phyloP scores from a whole-genome alignment of 1,139 yeast genomes.

The Kodamaea sp. region DNA sequence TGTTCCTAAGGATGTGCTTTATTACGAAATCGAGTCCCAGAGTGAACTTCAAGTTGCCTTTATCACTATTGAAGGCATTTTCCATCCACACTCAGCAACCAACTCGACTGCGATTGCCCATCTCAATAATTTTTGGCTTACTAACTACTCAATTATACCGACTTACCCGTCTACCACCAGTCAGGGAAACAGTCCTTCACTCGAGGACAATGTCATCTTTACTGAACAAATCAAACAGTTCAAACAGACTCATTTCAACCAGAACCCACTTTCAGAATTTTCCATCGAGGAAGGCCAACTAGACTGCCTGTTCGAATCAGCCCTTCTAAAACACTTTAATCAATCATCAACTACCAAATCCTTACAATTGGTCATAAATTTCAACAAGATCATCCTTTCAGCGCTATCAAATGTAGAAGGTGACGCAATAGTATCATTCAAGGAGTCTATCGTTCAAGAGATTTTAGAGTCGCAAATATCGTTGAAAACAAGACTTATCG shows the following conservation, averaged over 20 bases:
- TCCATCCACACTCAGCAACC: not conserved
- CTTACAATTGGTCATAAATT: conserved; percentile 30
- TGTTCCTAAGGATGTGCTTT: conserved; percentile 30
- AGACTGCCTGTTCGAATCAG: conserved; percentile 9
- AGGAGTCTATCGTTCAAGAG: not conserved
- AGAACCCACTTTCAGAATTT: conserved; percentile 1
- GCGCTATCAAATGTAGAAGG: conserved; percentile 12
- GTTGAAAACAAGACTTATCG: conserved; percentile 21
- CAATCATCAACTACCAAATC: conserved; percentile 19
- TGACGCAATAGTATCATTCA: not conserved
- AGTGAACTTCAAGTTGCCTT: conserved; percentile 25
- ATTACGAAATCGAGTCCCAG: conserved; percentile 32
- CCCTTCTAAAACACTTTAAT: conserved; percentile 24
- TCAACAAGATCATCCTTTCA: conserved; percentile 25
- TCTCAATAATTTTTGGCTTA: conserved; percentile 22
- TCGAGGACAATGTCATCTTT: conserved; percentile 13
- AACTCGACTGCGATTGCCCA: conserved; percentile 15
- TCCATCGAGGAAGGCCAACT: not conserved
- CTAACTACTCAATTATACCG: conserved; percentile 23
- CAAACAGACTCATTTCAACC: conserved; percentile 16
- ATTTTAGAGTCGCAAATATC: not conserved
- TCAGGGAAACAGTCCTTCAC: conserved; percentile 12
- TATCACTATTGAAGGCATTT: conserved; percentile 9
- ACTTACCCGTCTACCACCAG: conserved; percentile 18
- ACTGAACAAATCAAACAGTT: conserved; percentile 20